Conservation (phyloP, 2,329 filamentous ascomycete species). For the Botryotinia narcissicola region DNA sequence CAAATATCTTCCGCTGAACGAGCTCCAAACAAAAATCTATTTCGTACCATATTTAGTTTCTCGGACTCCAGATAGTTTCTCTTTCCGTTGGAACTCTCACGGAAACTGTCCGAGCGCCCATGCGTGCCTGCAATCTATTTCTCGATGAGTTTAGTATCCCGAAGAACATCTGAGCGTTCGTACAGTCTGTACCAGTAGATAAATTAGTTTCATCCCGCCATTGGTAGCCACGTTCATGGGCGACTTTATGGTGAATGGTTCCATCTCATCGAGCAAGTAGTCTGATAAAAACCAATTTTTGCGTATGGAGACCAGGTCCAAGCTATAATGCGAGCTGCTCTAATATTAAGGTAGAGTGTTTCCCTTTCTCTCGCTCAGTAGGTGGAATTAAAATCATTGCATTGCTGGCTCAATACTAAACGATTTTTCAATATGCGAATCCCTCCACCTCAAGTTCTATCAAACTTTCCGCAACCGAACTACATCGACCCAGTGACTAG, state of each 20-base stretch:
- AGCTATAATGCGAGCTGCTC: not conserved
- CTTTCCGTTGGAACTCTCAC: not conserved
- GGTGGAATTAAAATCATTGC: not conserved
- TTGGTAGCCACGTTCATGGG: not conserved
- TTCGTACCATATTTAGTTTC: not conserved
- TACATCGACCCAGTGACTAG: constrained; percentile 46
- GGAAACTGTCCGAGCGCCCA: not conserved
- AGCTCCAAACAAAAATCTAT: not conserved
- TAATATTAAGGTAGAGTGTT: constrained; percentile 14
- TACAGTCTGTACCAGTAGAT: not conserved
- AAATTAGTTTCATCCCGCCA: not conserved
- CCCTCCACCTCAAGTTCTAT: constrained; percentile 12
- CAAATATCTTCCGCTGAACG: not conserved
- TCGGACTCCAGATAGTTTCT: not conserved
- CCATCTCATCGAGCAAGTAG: not conserved
- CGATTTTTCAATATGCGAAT: constrained; percentile 17
- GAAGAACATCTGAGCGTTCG: constrained; percentile 14
- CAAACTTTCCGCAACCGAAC: constrained; percentile 43
- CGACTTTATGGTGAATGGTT: not conserved
- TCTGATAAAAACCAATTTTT: not conserved
- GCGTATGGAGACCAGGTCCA: constrained; percentile 1
- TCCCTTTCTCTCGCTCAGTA: not conserved
- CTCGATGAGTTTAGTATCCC: not conserved
- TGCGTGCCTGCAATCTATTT: not conserved
- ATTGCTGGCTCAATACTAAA: constrained; percentile 10